Conservation (phyloP, 208 protist species). For the Wallacemonas collosoma region DNA sequence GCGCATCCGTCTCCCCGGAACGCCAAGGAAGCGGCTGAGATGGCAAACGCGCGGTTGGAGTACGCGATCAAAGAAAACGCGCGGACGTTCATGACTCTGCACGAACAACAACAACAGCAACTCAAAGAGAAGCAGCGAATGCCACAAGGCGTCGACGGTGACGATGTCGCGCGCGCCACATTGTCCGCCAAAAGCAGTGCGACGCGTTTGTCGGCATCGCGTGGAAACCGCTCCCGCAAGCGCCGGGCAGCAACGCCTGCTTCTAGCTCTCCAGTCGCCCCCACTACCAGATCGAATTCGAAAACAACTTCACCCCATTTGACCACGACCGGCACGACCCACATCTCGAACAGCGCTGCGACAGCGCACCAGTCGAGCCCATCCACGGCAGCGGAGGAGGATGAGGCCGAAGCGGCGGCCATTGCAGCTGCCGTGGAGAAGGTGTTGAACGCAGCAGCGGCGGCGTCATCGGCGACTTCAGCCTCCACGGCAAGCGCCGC, state of each 20-base stretch:
- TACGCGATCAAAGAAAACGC: constrained; percentile 13
- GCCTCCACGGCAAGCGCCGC: background rate
- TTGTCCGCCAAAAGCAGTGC: background rate
- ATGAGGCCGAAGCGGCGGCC: constrained; percentile 9
- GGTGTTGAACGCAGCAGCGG: constrained; percentile 12
- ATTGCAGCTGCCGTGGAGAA: constrained; percentile 13
- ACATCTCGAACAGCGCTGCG: background rate
- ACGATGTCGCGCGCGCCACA: too few species aligned
- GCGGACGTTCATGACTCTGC: background rate
- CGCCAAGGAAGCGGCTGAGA: constrained; percentile 13
- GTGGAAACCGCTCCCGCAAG: constrained; percentile 1
- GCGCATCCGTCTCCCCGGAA: background rate
- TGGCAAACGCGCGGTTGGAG: constrained; percentile 7
- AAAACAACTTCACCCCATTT: background rate
- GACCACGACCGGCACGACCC: background rate
- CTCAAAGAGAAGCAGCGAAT: background rate
- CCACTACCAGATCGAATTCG: background rate
- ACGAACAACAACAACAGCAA: constrained; percentile 9
- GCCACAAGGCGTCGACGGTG: too few species aligned
- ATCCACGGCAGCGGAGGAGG: background rate
- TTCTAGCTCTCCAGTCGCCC: background rate
- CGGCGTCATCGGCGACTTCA: background rate
- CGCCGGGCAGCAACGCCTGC: background rate
- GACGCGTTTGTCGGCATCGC: background rate
- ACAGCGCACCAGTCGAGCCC: background rate